Evolutionary conservation across 2,329 filamentous ascomycete species (phyloP).

Genomic region (Fonsecaea erecta): DNA sequence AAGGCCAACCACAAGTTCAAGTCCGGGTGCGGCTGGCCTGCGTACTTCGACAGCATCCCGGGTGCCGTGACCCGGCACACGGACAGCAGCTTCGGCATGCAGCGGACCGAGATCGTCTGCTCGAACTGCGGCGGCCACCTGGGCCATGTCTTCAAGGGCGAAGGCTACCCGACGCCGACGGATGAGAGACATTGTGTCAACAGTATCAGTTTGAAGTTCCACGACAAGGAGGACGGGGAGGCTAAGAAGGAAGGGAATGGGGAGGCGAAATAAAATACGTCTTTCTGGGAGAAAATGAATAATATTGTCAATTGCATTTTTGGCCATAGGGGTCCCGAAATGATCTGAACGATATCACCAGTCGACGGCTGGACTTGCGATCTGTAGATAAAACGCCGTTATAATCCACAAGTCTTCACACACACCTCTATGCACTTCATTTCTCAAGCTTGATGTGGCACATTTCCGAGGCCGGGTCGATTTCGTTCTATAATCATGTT

Average conservation of each 20-base stretch:
- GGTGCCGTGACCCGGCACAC: slow-evolving; percentile 83
- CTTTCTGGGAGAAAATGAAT: not conserved
- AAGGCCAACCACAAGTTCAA: slow-evolving; percentile 94
- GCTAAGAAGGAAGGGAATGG: slow-evolving; percentile 23
- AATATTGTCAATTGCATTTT: not conserved
- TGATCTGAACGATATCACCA: not conserved
- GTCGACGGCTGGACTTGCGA: too few relatives aligned
- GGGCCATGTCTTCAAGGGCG: slow-evolving; percentile 90
- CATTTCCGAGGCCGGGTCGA: too few relatives aligned
- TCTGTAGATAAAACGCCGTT: too few relatives aligned
- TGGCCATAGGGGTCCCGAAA: not conserved
- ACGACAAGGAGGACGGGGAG: slow-evolving; percentile 61
- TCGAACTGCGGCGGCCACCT: slow-evolving; percentile 91
- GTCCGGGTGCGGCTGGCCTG: slow-evolving; percentile 95
- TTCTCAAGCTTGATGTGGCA: too few relatives aligned
- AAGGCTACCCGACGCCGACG: slow-evolving; percentile 81
- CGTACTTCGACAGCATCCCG: slow-evolving; percentile 94
- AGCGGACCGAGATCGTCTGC: slow-evolving; percentile 90
- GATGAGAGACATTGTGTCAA: slow-evolving; percentile 98
- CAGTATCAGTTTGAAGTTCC: slow-evolving; percentile 84
- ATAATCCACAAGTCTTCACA: too few relatives aligned
- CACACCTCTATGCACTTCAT: too few relatives aligned
- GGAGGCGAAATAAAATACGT: slow-evolving; percentile 28
- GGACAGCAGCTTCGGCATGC: slow-evolving; percentile 79
- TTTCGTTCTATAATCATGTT: too few relatives aligned